These are phyloP conservation scores for Chrysoporthe deuterocubensis DNA, from an alignment of 2,329 filamentous ascomycete genomes.

Conservation along the genomic window DNA sequence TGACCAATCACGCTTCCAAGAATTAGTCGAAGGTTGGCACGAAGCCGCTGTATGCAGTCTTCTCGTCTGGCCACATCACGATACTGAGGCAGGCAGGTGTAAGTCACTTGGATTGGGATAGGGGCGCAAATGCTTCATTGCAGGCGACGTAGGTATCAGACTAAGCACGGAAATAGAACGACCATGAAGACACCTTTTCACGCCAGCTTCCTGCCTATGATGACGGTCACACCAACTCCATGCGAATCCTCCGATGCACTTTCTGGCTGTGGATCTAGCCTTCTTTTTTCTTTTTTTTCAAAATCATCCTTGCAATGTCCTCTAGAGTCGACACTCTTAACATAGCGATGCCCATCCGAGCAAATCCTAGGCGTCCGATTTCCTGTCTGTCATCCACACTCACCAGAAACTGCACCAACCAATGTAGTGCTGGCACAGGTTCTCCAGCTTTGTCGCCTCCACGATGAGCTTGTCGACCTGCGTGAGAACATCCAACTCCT, in stretches of 20 bases:
- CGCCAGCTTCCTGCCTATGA: slow-evolving; percentile 15
- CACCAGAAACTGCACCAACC: slow-evolving; percentile 99
- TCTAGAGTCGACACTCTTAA: not conserved
- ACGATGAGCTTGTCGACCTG: slow-evolving; percentile 95
- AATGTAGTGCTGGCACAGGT: slow-evolving; percentile 98
- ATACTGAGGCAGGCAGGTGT: not conserved
- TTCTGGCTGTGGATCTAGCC: not conserved
- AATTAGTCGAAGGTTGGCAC: not conserved
- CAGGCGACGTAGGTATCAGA: not conserved
- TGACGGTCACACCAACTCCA: slow-evolving; percentile 15
- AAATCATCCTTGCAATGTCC: not conserved
- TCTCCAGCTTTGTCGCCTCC: slow-evolving; percentile 96
- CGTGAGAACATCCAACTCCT: slow-evolving; percentile 81
- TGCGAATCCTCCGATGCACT: slow-evolving; percentile 9
- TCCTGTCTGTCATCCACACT: slow-evolving; percentile 14
- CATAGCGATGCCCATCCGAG: not conserved
- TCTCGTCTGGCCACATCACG: not conserved
- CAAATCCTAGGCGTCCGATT: not conserved
- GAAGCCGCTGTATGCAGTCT: not conserved
- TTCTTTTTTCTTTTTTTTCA: not conserved
- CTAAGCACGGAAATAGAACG: not conserved
- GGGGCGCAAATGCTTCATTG: not conserved
- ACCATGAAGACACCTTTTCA: not conserved
- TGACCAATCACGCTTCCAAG: not conserved
- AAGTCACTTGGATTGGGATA: not conserved